Evolutionary conservation across 306 rosid genomes (phyloP), one percentile per base, ranked within the genome.

Genomic region (Leucaena leucocephala): DNA sequence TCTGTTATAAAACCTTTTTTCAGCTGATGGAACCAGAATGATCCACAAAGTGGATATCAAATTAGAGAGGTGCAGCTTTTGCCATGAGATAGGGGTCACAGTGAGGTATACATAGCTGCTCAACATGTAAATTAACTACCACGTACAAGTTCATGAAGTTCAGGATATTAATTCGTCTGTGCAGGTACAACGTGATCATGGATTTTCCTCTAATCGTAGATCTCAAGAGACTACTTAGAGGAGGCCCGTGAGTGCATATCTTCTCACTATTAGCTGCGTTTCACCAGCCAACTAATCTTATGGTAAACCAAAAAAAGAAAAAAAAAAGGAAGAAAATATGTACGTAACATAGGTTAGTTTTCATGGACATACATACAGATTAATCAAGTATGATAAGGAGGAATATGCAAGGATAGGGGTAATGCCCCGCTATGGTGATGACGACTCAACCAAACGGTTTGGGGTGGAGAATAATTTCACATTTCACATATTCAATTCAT

Each of bases 381-480:
- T 89, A 69, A 52, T 88, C 17, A 77, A 85, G 88, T 91, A 86
- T 76, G 68, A 75, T 1, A 85, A 84, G 54, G 83, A 88, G 45
- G 92, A 68, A 40, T 86, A 85, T 45, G 89, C 97, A 39, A 90
- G 88, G 75, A 93, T 93, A 40, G 95, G 95, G 34, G 78, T 90
- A 16, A 91, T 93, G 93, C 97, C 93, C 50, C 95, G 86, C 75
- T 90, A 80, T 65, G 93, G 95, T 17, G 80, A 88, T 76, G 83
- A 89, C 17, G 62, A 72, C 76, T 88, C 97, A 75, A 71, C 90
- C 74, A 66, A 66, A 55, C 91, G 98, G 98, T 91, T 91, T 85
- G 62, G 82, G 1, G 98, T 91, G 45, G 80, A 87, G 80, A 91
- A 91, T 64, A 86, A 82, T 49, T 88, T 91, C 83, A 87, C 93